Base-by-base conservation (phyloP, 495 filamentous ascomycete species). In the Letharia columbiana region DNA sequence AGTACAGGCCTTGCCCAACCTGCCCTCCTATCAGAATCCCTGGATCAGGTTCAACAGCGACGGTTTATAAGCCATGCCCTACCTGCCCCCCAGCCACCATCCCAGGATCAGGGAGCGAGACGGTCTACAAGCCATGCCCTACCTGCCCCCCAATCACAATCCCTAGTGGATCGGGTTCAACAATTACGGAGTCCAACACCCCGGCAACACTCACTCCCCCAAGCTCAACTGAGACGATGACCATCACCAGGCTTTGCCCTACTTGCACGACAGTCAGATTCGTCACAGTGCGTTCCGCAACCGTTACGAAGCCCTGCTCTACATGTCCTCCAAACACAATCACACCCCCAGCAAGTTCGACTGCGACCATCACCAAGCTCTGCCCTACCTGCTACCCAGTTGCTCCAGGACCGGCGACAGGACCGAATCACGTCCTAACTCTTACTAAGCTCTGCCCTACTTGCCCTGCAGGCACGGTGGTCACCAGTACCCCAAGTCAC, bases 341-440 rank as follows among this genome's bases (percentile, higher is more conserved):
- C 20, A 45, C 40, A 45, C 1, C 28, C 11, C 11, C 39, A 44
- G n/a, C 60, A 47, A 61, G 41, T 28, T 42, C 44, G 52, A 56
- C 52, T 7, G 31, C 15, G 60, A 61, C 23, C 15, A n/a, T 61
- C 15, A 45, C 40, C 60, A 61, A 61, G 60, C 23, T 17, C 17
- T 61, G 60, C 60, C 60, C 60, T 61, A 61, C 60, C 23, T 61
- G 60, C 40, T 52, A 28, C 31, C 52, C 52, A 56, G 28, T 35
- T 18, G 52, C 35, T 10, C 28, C 52, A 33, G 31, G 28, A 33
- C 52, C 52, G 31, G 52, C 49, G 23, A 52, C 49, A 11, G 49
- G 49, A 23, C n/a, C 49, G 3, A 18, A 56, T 35, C 52, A 56
- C 3, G 52, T 35, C 18, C 52, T 35, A 4, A 56, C 52, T 56